These are phyloP conservation scores for Phyllosticta citriasiana DNA, from an alignment of 2,329 filamentous ascomycete species.

Conservation along the genomic window DNA sequence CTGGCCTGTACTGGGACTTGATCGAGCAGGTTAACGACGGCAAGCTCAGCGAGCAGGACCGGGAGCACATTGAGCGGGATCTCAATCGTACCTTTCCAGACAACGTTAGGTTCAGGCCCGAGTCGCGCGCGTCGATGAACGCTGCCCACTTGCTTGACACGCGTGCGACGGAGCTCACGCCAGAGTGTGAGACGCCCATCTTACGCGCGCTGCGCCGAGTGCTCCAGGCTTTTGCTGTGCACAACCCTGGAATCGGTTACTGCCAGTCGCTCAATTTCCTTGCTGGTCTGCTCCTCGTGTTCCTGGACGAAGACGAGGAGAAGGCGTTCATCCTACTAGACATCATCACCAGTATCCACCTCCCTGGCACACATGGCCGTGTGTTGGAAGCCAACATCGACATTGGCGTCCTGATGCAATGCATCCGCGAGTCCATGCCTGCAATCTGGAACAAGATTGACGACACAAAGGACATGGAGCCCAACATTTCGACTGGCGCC, in stretches of 20 bases:
- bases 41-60: constrained; percentile 58
- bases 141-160: constrained; percentile 11
- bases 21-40: constrained; percentile 55
- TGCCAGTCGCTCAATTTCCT: constrained; percentile 95
- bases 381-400: constrained; percentile 90
- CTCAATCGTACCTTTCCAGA: constrained; percentile 91
- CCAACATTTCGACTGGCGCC: constrained; percentile 23
- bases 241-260: constrained; percentile 87
- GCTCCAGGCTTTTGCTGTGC: constrained; percentile 78
- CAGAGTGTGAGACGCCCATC: constrained; percentile 56
- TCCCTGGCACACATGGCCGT: constrained; percentile 85
- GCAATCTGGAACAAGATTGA: constrained; percentile 81
- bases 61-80: constrained; percentile 88
- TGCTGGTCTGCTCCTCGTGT: constrained; percentile 78
- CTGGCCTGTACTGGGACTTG: constrained; percentile 65
- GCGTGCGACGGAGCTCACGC: constrained; percentile 5
- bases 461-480: constrained; percentile 49
- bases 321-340: constrained; percentile 89
- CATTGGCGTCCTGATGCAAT: constrained; percentile 82
- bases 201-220: constrained; percentile 75
- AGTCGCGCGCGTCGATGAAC: constrained; percentile 26
- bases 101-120: constrained; percentile 79
- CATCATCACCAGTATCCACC: constrained; percentile 77
- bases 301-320: constrained; percentile 72
- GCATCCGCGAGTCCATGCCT: constrained; percentile 73